Evolutionary conservation across 2,329 filamentous ascomycete species (phyloP).

Genomic region (Aaosphaeria pasadenensis): DNA sequence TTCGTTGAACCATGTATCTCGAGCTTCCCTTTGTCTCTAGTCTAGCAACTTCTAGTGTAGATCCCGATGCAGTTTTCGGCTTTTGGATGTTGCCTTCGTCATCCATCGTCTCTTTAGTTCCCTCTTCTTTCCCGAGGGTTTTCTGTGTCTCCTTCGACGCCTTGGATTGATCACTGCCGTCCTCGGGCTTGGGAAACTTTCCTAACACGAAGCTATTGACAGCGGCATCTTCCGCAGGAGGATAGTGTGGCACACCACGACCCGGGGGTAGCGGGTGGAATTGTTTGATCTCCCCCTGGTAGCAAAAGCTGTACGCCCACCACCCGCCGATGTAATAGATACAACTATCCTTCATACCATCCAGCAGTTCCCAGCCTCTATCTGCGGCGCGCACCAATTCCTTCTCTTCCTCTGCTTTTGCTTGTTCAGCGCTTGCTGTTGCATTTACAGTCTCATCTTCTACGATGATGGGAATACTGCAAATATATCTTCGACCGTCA

Average conservation of each 20-base stretch:
- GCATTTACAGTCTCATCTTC: constrained; percentile 53
- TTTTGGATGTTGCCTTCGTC: constrained; percentile 25
- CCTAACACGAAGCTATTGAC: constrained; percentile 78
- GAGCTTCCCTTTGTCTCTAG: constrained; percentile 80
- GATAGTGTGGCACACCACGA: constrained; percentile 63
- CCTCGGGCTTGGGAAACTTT: constrained; percentile 42
- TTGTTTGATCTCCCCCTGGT: constrained; percentile 81
- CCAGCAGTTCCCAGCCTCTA: constrained; percentile 76
- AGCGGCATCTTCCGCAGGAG: constrained; percentile 72
- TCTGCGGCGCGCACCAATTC: constrained; percentile 75
- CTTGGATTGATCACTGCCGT: constrained; percentile 11
- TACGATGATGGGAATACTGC: constrained; percentile 72
- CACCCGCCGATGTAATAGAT: constrained; percentile 83
- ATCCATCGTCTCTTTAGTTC: constrained; percentile 22
- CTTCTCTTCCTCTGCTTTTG: constrained; percentile 72
- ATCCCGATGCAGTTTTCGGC: constrained; percentile 16
- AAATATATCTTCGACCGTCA: constrained; percentile 72
- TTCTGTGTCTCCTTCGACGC: constrained; percentile 20
- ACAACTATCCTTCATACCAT: constrained; percentile 73
- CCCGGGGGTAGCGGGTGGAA: constrained; percentile 79
- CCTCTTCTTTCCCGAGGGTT: constrained; percentile 29
- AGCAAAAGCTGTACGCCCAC: constrained; percentile 97
- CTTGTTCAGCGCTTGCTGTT: constrained; percentile 64
- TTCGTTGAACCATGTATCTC: constrained; percentile 78
- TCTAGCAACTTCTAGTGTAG: constrained; percentile 51